Conservation (phyloP, 306 rosid species). For the Medicago lupulina region DNA sequence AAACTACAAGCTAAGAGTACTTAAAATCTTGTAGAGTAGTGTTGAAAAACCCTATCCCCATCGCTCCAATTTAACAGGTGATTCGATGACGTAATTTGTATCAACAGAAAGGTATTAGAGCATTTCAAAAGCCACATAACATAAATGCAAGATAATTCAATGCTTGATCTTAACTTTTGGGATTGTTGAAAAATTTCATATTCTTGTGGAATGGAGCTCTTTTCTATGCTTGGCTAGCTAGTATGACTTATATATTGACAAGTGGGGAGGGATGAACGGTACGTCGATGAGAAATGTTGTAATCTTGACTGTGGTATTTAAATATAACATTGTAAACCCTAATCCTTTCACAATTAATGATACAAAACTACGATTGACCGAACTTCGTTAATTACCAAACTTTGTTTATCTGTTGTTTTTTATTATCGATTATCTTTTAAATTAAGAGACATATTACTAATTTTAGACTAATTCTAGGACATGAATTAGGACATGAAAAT, state of each 20-base stretch:
- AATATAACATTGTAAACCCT: too few species aligned
- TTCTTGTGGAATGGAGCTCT: too few species aligned
- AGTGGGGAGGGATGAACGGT: too few species aligned
- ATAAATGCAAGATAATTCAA: background rate
- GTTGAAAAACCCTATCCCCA: background rate
- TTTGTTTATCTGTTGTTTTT: too few species aligned
- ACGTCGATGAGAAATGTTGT: too few species aligned
- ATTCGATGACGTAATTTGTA: background rate
- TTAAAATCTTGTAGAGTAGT: background rate
- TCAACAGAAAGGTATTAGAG: background rate
- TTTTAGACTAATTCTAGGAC: background rate
- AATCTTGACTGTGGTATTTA: too few species aligned
- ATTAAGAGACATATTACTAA: background rate
- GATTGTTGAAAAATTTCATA: background rate
- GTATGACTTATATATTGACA: background rate
- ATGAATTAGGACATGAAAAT: background rate
- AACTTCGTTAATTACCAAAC: too few species aligned
- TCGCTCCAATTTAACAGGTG: slow-evolving; percentile 1
- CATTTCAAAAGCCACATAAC: background rate
- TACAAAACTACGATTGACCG: too few species aligned
- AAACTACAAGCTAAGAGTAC: background rate
- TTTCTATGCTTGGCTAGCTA: background rate
- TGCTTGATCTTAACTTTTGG: too few species aligned
- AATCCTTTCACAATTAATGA: too few species aligned
- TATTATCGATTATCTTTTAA: too few species aligned